Percentiles rank a stretch among this genome's conserved stretches.
Conservation (phyloP, 1,284 basidiomycete species). For the Lignosus rhinocerotis region DNA sequence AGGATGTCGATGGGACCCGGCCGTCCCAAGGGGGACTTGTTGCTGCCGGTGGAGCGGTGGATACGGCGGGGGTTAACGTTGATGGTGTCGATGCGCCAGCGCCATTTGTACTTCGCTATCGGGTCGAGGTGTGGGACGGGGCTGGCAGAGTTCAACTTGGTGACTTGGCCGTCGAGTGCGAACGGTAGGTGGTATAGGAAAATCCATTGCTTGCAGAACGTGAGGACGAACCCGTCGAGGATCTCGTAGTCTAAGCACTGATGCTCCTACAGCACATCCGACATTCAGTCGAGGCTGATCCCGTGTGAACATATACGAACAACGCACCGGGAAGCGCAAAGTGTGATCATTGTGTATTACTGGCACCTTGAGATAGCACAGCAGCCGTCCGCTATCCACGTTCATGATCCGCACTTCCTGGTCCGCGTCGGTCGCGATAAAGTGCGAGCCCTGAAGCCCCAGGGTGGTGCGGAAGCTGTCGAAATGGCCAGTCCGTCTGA, state of each 20-base stretch:
- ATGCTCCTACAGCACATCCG: slow-evolving; percentile 24
- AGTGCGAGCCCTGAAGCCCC: slow-evolving; percentile 23
- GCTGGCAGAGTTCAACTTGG: background rate
- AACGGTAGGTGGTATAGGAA: slow-evolving; percentile 26
- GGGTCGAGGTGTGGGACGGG: slow-evolving; percentile 39
- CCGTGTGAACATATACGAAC: background rate
- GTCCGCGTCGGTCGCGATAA: slow-evolving; percentile 25
- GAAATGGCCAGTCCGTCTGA: slow-evolving; percentile 20
- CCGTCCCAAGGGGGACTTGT: background rate
- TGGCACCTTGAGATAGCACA: slow-evolving; percentile 24
- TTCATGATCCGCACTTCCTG: slow-evolving; percentile 25
- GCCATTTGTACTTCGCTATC: slow-evolving; percentile 47
- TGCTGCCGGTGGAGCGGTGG: slow-evolving; percentile 26
- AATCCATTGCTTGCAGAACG: slow-evolving; percentile 33
- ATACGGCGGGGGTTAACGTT: slow-evolving; percentile 35
- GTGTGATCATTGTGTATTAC: slow-evolving; percentile 26
- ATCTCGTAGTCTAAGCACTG: slow-evolving; percentile 39
- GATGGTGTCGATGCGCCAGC: slow-evolving; percentile 55
- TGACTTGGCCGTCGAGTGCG: background rate
- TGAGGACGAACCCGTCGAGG: slow-evolving; percentile 29
- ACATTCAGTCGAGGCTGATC: background rate
- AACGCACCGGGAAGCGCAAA: slow-evolving; percentile 12
- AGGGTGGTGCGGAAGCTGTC: slow-evolving; percentile 22
- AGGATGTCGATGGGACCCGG: slow-evolving; percentile 44
- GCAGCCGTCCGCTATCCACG: slow-evolving; percentile 18